Base-by-base conservation (phyloP, 2,329 filamentous ascomycete genomes). In the Fusarium proliferatum region DNA sequence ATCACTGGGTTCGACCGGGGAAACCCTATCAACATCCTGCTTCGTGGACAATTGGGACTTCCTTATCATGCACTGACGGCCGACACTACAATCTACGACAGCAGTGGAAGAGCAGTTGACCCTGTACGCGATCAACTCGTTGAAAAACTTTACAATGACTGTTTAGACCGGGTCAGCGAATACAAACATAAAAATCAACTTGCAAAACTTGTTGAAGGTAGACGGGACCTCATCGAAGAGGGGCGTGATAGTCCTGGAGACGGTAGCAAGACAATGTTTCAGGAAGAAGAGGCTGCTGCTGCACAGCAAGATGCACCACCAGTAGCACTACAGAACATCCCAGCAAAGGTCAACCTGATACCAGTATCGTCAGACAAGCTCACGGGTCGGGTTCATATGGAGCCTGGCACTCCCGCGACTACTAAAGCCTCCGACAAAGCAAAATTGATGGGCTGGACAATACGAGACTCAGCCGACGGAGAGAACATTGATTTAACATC, bases 1-100 rank as follows among this genome's bases (percentile, higher is more conserved):
- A 95, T 99, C 69, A 98, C 97, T 39, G 96, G 96, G 1, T 99
- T 98, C 80, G 95, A 98, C 75, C 90, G 94, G 74, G 97, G 97
- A 23, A 99, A 99, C 77, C 96, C 96, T 9, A 85, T 99, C 76
- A 97, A 98, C 80, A 90, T 95, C 55, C 90, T 99, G 67, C 91
- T 99, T 64, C 92, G 96, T 74, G 95, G 94, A 21, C 97, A 99
- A 82, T 88, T 99, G 55, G 93, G 93, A 33, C 88, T 99, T 26
- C 91, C 91, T 21, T 98, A 97, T 80, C 94, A 98, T 81, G 87
- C 92, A 30, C 86, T 99, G 68, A 92, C 91, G 73, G 86, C 90
- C n/a, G 89, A 91, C 43, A 96, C 96, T 21, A 96, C 94, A 13
- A 91, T 99, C 15, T 98, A 98, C 84, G 97, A 99, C 83, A 89